These are phyloP conservation scores for carrot (Daucus carota) DNA, from an alignment of 129 eudicot species.

Conservation along the genomic window DH1_v3.0 NC_030382.2:39501001-39501500, in stretches of 20 bases:
- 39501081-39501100: conserved; percentile 53
- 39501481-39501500: background rate
- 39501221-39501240: conserved; percentile 86
- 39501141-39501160: conserved; percentile 94
- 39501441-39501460: conserved; percentile 45
- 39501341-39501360: conserved; percentile 81
- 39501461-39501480: background rate
- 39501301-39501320: conserved; percentile 56
- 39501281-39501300: conserved; percentile 95
- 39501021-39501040: conserved; percentile 64
- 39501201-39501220: conserved; percentile 64
- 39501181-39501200: conserved; percentile 74
- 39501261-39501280: conserved; percentile 94
- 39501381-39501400: conserved; percentile 87
- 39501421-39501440: conserved; percentile 92
- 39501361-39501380: conserved; percentile 84
- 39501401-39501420: conserved; percentile 93
- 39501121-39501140: conserved; percentile 77
- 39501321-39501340: conserved; percentile 86
- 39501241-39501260: conserved; percentile 73
- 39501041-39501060: conserved; percentile 79
- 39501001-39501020: conserved; percentile 89
- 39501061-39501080: conserved; percentile 66
- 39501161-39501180: conserved; percentile 95
- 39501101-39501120: conserved; percentile 60